These are phyloP conservation scores for Dendryphion nanum DNA, from an alignment of 2,329 filamentous ascomycete species.

Conservation along the genomic window DNA sequence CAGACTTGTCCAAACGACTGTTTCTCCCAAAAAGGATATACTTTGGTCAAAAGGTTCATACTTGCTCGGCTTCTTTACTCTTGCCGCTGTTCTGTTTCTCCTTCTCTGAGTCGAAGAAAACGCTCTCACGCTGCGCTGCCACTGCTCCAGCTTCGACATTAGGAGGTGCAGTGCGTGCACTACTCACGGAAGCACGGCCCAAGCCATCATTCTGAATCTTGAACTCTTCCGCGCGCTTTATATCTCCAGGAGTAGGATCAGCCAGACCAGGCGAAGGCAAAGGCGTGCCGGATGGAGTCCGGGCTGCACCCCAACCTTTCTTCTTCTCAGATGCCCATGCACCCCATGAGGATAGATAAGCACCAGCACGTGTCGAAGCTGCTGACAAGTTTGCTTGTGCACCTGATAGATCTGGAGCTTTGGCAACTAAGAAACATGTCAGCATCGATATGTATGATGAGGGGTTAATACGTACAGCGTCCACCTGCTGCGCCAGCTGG, in stretches of 20 bases:
- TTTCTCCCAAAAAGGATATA: too few relatives aligned
- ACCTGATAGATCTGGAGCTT: slow-evolving; percentile 50
- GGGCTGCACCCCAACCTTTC: slow-evolving; percentile 28
- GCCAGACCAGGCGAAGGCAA: slow-evolving; percentile 17
- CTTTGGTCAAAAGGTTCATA: background rate
- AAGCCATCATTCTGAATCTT: slow-evolving; percentile 7
- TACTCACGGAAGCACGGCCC: background rate
- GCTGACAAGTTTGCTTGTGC: slow-evolving; percentile 56
- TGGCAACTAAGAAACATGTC: slow-evolving; percentile 13
- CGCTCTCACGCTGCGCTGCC: slow-evolving; percentile 7
- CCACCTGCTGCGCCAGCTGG: too few relatives aligned
- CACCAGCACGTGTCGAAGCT: slow-evolving; percentile 56
- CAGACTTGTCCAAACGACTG: too few relatives aligned
- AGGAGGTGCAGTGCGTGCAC: slow-evolving; percentile 10
- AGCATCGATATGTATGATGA: too few relatives aligned
- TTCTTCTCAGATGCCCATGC: slow-evolving; percentile 74
- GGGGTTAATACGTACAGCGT: slow-evolving; percentile 22
- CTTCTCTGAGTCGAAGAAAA: slow-evolving; percentile 20
- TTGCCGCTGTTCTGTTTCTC: background rate
- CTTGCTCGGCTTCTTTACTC: background rate
- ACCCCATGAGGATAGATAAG: slow-evolving; percentile 64
- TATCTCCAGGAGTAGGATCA: slow-evolving; percentile 18
- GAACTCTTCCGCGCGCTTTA: slow-evolving; percentile 28
- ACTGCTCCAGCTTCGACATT: slow-evolving; percentile 7
- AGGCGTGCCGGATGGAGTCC: slow-evolving; percentile 18